Conservation (phyloP, 257 asterid genomes). For the Petrea volubilis region DNA sequence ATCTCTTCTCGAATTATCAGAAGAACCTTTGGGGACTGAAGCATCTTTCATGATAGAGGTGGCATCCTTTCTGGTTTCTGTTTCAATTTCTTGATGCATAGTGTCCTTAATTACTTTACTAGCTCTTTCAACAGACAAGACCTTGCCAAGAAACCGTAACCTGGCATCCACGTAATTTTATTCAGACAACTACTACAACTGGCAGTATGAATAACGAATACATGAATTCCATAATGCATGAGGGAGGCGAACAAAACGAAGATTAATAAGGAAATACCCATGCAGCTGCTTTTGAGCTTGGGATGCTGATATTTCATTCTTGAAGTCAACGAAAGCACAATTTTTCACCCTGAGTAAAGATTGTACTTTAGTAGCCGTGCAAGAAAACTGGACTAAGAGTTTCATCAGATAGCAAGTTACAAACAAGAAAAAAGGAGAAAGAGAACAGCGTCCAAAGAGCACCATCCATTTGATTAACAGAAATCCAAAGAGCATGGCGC, state of each 20-base stretch:
- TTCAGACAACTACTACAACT: constrained; percentile 17
- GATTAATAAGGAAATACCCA: constrained; percentile 46
- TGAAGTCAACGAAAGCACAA: constrained; percentile 83
- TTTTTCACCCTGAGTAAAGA: constrained; percentile 55
- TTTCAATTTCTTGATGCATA: constrained; percentile 36
- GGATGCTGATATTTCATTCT: constrained; percentile 59
- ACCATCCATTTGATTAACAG: background rate
- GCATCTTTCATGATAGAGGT: constrained; percentile 29
- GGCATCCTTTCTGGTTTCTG: constrained; percentile 31
- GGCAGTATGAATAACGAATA: background rate
- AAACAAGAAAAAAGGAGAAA: background rate
- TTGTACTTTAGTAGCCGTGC: background rate
- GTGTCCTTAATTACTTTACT: constrained; percentile 37
- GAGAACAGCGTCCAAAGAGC: background rate
- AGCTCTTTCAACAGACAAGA: constrained; percentile 72
- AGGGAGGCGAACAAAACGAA: background rate
- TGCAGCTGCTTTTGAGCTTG: constrained; percentile 82
- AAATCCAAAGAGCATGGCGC: background rate
- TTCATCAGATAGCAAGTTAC: background rate
- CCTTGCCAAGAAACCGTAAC: constrained; percentile 84
- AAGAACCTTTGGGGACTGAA: constrained; percentile 28
- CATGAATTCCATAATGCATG: background rate
- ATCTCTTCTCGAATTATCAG: constrained; percentile 28
- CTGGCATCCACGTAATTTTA: constrained; percentile 33
- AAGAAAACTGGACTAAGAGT: background rate